phyloP scores from a whole-genome alignment of 768 basidiomycete genomes.

The Coprinellus aureogranulatus region DNA sequence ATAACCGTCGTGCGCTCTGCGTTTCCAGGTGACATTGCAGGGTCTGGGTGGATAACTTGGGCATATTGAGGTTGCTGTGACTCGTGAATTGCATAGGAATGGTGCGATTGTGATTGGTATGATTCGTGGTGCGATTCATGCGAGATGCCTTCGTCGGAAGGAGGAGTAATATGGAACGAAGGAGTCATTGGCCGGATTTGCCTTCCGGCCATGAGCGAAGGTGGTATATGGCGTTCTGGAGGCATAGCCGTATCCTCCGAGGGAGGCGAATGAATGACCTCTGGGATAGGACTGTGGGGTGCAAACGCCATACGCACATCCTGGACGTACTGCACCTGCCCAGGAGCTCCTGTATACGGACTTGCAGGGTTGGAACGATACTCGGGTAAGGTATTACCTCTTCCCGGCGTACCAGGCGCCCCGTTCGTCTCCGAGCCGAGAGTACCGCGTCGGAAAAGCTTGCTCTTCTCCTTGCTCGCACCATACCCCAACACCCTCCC shows the following conservation, averaged over 20 bases:
- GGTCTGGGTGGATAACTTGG: slow-evolving; percentile 9
- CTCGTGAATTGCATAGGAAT: slow-evolving; percentile 14
- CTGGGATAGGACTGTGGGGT: slow-evolving; percentile 20
- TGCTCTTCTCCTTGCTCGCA: slow-evolving; percentile 19
- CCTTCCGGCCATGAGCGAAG: slow-evolving; percentile 19
- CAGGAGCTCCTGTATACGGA: slow-evolving; percentile 24
- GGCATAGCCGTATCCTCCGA: not conserved
- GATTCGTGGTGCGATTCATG: slow-evolving; percentile 13
- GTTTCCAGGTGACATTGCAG: slow-evolving; percentile 5
- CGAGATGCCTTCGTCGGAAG: slow-evolving; percentile 19
- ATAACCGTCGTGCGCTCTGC: slow-evolving; percentile 26
- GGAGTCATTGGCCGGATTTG: slow-evolving; percentile 19
- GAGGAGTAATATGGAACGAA: slow-evolving; percentile 30
- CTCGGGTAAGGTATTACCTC: slow-evolving; percentile 24
- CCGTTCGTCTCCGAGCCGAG: slow-evolving; percentile 24
- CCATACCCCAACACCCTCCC: slow-evolving; percentile 30
- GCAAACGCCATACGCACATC: slow-evolving; percentile 23
- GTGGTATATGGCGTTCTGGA: slow-evolving; percentile 11
- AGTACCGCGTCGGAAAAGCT: slow-evolving; percentile 19
- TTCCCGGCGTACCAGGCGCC: slow-evolving; percentile 20
- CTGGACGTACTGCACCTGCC: slow-evolving; percentile 17
- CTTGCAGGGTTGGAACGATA: slow-evolving; percentile 29
- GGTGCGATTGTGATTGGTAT: slow-evolving; percentile 4
- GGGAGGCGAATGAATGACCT: not conserved
- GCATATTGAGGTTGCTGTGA: slow-evolving; percentile 12